Base-by-base conservation (phyloP, 176 grass and related monocot genomes). In the Cenchrus fungigraminus region DNA sequence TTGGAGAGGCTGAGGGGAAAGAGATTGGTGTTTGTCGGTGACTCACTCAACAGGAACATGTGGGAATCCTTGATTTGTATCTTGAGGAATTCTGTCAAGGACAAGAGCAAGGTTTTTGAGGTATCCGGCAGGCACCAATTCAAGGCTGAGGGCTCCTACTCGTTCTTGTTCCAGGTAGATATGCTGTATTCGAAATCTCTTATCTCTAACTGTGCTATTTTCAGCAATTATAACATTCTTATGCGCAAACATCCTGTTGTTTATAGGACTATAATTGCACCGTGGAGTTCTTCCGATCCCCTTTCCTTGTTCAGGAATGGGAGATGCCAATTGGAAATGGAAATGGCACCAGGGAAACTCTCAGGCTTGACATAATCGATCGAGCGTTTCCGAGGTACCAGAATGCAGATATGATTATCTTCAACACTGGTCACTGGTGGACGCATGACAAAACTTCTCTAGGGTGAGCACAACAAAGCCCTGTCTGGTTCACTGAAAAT, bases 381-480 rank as follows among this genome's bases (percentile, higher is more conserved):
- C 29, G 1, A 34, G 87, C 86, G 11, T 87, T 78, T 73, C 68
- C 77, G 0, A 94, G 73, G 58, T 95, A 94, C 84, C 89, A 91
- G 74, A 74, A 91, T 75, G 93, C 97, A 12, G 91, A 94, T 87
- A 75, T 98, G 69, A 88, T 98, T 20, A 70, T 98, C 20, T 98
- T 98, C 84, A 98, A 98, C 78, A 93, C 97, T 2, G 93, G 97
- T 31, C 97, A 96, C 77, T 98, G 97, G 97, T 98, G 97, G 97
- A 98, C 97, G 8, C 96, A 98, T 76, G 87, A 92, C 43, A 98
- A 98, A 86, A 98, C 96, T 57, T 86, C 93, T 61, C 79, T 88
- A 82, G 96, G 96, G 96, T 98, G 91, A 87, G 76, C 4, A 78
- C 68, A n/a, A 55, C 3, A 85, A 53, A 8, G 3, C 60, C 61